phyloP scores from a whole-genome alignment of 2,329 filamentous ascomycete species.

The Neofusicoccum umdonicola region DNA sequence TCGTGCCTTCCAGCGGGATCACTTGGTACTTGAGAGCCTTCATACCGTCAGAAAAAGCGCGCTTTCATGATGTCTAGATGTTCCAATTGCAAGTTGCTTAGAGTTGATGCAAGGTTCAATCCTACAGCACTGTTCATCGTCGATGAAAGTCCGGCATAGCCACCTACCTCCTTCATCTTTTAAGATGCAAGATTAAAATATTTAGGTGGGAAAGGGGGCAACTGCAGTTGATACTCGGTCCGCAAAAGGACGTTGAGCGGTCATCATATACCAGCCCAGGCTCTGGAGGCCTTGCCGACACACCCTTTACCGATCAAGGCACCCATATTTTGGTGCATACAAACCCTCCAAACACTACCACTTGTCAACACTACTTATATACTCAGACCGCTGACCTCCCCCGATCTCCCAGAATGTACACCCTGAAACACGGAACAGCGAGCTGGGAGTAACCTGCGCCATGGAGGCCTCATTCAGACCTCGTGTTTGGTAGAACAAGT shows the following conservation, averaged over 20 bases:
- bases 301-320: not conserved
- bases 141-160: too few species aligned
- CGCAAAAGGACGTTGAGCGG: not conserved
- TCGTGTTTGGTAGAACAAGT: not conserved
- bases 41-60: not conserved
- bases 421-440: not conserved
- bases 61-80: not conserved
- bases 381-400: not conserved
- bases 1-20: not conserved
- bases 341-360: not conserved
- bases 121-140: too few species aligned
- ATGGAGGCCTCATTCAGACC: not conserved
- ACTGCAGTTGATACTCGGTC: not conserved
- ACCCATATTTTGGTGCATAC: not conserved
- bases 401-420: not conserved
- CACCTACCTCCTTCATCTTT: too few species aligned
- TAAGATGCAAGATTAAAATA: too few species aligned
- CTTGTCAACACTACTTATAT: not conserved
- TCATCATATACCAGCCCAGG: not conserved
- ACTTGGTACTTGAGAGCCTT: not conserved
- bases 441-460: not conserved
- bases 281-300: not conserved
- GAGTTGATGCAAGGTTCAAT: too few species aligned
- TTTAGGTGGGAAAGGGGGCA: too few species aligned
- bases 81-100: too few species aligned